Evolutionary conservation across 2,329 filamentous ascomycete genomes (phyloP).

Genomic region (Pleoardoris graminearum): DNA sequence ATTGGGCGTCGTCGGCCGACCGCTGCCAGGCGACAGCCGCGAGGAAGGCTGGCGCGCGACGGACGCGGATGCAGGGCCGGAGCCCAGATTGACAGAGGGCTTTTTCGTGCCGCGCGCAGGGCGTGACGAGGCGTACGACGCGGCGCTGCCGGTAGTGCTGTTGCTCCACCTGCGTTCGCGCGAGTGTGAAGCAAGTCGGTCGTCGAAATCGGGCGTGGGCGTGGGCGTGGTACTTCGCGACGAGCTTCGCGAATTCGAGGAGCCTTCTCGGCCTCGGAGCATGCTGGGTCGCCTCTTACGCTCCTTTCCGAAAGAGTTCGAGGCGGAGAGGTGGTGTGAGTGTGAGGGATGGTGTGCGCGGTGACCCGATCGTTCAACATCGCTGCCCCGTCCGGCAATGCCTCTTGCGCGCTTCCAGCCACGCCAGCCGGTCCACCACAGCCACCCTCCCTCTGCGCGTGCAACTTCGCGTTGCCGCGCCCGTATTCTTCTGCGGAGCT

Average conservation of each 20-base stretch:
- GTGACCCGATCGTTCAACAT: conserved; percentile 35
- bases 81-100: conserved; percentile 16
- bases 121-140: conserved; percentile 30
- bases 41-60: conserved; percentile 29
- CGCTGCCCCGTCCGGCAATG: conserved; percentile 25
- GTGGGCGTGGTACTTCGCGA: conserved; percentile 40
- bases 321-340: conserved; percentile 14
- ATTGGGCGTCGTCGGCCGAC: conserved; percentile 30
- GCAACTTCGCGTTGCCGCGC: conserved; percentile 69
- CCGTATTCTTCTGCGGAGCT: conserved; percentile 71
- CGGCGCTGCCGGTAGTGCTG: conserved; percentile 36
- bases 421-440: conserved; percentile 85
- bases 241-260: conserved; percentile 36
- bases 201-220: conserved; percentile 35
- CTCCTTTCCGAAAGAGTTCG: conserved; percentile 20
- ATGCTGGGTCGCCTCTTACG: conserved; percentile 36
- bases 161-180: conserved; percentile 38
- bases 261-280: conserved; percentile 32
- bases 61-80: conserved; percentile 26
- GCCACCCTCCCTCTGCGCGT: conserved; percentile 69
- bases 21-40: conserved; percentile 16
- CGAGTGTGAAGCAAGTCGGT: conserved; percentile 21
- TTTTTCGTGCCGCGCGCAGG: conserved; percentile 24
- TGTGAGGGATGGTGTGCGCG: conserved; percentile 20
- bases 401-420: conserved; percentile 50